Evolutionary conservation across 2,329 filamentous ascomycete species (phyloP), one percentile per base, ranked within the genome.

Genomic region (Dryadomyces sulphureus): DNA sequence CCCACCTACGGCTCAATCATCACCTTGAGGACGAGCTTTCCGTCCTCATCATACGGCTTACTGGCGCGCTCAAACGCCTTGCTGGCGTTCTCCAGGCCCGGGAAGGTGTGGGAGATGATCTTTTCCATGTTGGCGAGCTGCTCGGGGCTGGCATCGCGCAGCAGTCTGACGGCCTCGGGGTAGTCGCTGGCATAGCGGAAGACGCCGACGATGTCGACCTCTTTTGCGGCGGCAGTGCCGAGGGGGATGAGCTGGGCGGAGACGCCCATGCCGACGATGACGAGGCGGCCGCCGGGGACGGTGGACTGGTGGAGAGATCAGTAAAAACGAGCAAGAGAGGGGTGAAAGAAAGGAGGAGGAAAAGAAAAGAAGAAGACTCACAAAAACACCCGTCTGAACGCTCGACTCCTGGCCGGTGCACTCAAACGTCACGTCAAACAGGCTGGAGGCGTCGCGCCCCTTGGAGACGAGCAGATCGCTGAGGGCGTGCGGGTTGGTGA

Each of bases 401-500:
- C 83, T 89, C 0, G 77, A 75, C 57, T 85, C 82, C 20, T 87
- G 83, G 8, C 84, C 84, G 0, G 84, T 89, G 58, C 83, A 88
- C 63, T 89, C 84, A 56, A 83, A 87, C 2, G 82, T 80, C 7
- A 49, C 41, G 1, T 75, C 74, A 43, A 77, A 72, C 0, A 84
- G 72, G 56, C 27, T 32, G 27, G 85, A 78, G 0, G 66, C 75
- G 49, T 84, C 69, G 9, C 30, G 32, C 12, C 24, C 38, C 20
- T 45, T n/a, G 12, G 72, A 67, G 2, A 49, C 38, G 25, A 49
- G 44, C 20, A 32, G 43, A 52, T 65, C 57, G 8, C 65, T 66
- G 1, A 56, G 55, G 2, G 64, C 53, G 14, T 48, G 60, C 27
- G 54, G 54, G 54, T 62, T 65, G 43, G 72, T 61, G 48, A 62